Percentiles rank a stretch among this genome's conserved stretches.
These are phyloP conservation scores for Coelastrella sp. DNA, from an alignment of 139 green algal genomes.

Conservation along the genomic window DNA sequence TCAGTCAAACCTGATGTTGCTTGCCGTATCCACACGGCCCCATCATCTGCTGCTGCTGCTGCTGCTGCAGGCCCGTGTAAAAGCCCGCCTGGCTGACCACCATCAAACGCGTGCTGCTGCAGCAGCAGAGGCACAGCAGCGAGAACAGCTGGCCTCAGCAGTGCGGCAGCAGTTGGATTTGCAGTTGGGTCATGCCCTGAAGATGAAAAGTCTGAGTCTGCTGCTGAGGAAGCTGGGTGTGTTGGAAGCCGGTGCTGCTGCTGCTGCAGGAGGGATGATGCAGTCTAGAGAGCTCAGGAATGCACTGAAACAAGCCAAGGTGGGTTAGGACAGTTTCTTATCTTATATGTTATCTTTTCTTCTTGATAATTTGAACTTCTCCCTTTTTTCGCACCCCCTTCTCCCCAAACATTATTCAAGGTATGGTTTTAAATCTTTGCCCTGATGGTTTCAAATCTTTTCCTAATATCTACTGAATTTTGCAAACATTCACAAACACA, in stretches of 20 bases:
- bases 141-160: not conserved
- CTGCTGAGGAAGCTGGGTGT: constrained; percentile 37
- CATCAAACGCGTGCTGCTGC: constrained; percentile 8
- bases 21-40: too few species aligned
- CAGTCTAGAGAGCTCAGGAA: not conserved
- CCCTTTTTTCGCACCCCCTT: too few species aligned
- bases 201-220: not conserved
- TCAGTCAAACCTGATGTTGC: not conserved
- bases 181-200: not conserved
- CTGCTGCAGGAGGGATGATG: not conserved
- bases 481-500: too few species aligned
- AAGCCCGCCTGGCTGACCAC: constrained; percentile 16
- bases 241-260: not conserved
- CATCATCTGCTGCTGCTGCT: not conserved
- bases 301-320: not conserved
- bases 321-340: not conserved
- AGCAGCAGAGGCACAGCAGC: not conserved
- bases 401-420: too few species aligned
- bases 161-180: constrained; percentile 21
- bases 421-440: too few species aligned
- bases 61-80: constrained; percentile 18
- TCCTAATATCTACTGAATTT: too few species aligned
- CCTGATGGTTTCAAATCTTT: too few species aligned
- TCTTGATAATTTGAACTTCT: too few species aligned
- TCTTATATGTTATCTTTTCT: too few species aligned